Evolutionary conservation across 1,139 yeast species (phyloP), one percentile per base, ranked within the genome.

Genomic region (Geotrichum aggregatum): DNA sequence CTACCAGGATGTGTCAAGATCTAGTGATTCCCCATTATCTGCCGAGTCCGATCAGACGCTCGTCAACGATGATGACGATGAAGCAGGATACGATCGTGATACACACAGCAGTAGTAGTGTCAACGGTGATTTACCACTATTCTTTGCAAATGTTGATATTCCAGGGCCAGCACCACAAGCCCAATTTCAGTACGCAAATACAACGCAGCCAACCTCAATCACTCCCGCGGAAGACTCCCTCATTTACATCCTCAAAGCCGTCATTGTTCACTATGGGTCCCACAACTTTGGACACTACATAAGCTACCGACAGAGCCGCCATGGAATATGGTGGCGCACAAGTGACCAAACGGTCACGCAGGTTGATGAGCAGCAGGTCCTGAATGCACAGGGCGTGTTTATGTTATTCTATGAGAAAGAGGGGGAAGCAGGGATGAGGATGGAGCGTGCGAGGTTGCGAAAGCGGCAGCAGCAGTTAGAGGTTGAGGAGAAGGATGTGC

Each of bases 201-300:
- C n/a, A 34, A 7, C 18, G 18, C 7, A 34, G 16, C 38, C 6
- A 7, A 7, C 6, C 38, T n/a, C n/a, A 14, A n/a, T n/a, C 11
- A 18, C 36, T 4, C 7, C 46, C 10, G 3, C 46, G 11, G 46
- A 45, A 30, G 34, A 41, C 14, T 50, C 55, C 45, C 49, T 57
- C 21, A 70, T 76, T 30, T 91, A 91, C 65, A 76, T 80, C 46
- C 75, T 91, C 55, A 86, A 85, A 63, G 88, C 96, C 1, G 94
- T 87, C 1, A 86, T 91, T 47, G 83, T 91, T 1, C 98, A 91
- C 67, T 89, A 83, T 65, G 98, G 98, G 47, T 86, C 96, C 2
- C 97, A 91, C 63, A 88, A 91, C 64, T 91, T 88, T 66, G 98
- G 98, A 18, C 98, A 91, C 67, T 91, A 91, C 66, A 87, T 91